Base-by-base conservation (phyloP, 2,329 filamentous ascomycete species). In the Exophiala phaeomuriformis region DNA sequence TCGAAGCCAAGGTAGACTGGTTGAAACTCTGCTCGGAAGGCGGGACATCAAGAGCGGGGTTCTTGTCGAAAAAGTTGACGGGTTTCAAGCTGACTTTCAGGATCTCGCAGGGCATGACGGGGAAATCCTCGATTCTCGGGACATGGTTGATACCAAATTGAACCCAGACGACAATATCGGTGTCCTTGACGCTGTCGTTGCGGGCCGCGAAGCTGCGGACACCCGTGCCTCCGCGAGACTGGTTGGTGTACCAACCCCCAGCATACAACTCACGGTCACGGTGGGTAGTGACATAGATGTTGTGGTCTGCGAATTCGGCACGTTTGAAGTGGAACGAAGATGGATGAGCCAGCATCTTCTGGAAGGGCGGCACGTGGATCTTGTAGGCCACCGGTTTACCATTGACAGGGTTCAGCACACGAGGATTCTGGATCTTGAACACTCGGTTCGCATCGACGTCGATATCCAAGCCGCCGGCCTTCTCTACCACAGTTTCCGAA, bases 51-150 rank as follows among this genome's bases (percentile, higher is more conserved):
- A 78, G 59, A 5, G 74, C 74, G 1, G 76, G 75, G 53, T 77
- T 77, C 63, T 71, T 72, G n/a, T 71, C 71, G 60, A 77, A 77
- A 65, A 78, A 78, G 31, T 76, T 75, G 46, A 74, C 73, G 1
- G 76, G 75, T 56, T 74, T 72, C 32, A 78, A 61, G 63, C 70
- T 71, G 8, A 78, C 70, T 49, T 70, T 72, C 52, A 75, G 67
- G 12, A 70, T 67, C 64, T 85, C 82, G 61, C 76, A 77, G 0
- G 82, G 82, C 83, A 86, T 85, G 39, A 85, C 79, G 1, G 82
- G 82, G 68, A 84, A 85, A 63, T 85, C 82, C 63, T 85, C 82
- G 28, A 80, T 73, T 4, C 82, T 71, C 0, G 81, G 81, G 29
- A 83, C 79, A 59, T 86, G 83, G 33, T 83, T 85, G 29, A 83